phyloP scores from a whole-genome alignment of 1,284 basidiomycete genomes.

The Nidula niveotomentosa region DNA sequence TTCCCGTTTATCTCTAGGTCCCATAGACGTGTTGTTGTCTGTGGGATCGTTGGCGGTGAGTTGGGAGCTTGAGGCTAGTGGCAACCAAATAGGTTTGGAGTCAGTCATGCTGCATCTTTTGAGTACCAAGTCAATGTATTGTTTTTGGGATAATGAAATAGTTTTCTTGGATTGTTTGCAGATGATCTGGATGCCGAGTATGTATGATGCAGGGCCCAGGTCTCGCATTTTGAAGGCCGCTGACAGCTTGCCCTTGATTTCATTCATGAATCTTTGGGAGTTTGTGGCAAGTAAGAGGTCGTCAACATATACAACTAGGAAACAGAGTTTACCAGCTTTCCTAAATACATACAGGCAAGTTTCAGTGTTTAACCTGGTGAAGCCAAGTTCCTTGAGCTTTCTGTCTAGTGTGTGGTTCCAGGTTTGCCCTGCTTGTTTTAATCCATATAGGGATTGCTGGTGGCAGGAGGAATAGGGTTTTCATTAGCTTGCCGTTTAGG shows the following conservation, averaged over 20 bases:
- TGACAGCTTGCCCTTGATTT: too few relatives aligned
- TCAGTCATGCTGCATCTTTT: conserved; percentile 21
- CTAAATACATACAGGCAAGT: conserved; percentile 17
- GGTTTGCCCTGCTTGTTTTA: conserved; percentile 17
- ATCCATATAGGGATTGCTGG: conserved; percentile 17
- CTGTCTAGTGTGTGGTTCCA: conserved; percentile 17
- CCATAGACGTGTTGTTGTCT: conserved; percentile 1
- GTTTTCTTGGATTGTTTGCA: conserved; percentile 17
- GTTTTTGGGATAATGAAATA: conserved; percentile 23
- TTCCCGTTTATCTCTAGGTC: too few relatives aligned
- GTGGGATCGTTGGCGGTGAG: conserved; percentile 3
- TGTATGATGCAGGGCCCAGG: conserved; percentile 20
- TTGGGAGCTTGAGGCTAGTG: conserved; percentile 16
- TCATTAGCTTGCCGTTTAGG: conserved; percentile 18
- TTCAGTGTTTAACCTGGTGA: conserved; percentile 11
- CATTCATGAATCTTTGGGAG: too few relatives aligned
- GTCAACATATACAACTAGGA: too few relatives aligned
- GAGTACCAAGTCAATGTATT: conserved; percentile 28
- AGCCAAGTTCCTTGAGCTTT: conserved; percentile 10
- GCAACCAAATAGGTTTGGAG: conserved; percentile 21
- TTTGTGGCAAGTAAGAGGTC: too few relatives aligned
- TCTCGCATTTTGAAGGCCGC: too few relatives aligned
- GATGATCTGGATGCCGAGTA: conserved; percentile 27
- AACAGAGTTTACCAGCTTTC: conserved; percentile 9
- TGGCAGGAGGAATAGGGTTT: conserved; percentile 16